Conservation (phyloP, 2,329 filamentous ascomycete genomes). For the Cladorrhinum sp. region DNA sequence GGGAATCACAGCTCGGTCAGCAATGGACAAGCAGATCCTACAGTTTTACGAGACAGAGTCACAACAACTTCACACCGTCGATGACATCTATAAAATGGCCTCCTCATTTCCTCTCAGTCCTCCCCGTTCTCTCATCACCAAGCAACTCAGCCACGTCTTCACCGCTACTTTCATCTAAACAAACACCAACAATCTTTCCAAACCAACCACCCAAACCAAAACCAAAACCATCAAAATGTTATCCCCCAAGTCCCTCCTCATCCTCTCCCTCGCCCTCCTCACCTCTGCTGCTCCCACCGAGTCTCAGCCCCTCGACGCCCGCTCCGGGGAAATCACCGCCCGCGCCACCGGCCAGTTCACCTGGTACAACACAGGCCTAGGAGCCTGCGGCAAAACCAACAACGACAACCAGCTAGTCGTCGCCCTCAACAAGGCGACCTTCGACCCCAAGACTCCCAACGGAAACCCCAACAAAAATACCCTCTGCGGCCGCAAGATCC, state of each 20-base stretch:
- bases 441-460: constrained; percentile 7
- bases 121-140: no score
- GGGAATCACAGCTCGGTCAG: no score
- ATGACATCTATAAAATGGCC: no score
- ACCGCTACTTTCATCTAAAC: no score
- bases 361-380: constrained; percentile 49
- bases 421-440: constrained; percentile 48
- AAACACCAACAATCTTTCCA: no score
- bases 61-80: no score
- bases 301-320: neutral
- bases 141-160: no score
- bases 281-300: neutral
- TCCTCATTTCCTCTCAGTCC: no score
- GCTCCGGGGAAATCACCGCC: neutral
- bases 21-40: no score
- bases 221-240: constrained; percentile 2
- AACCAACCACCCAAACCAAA: neutral
- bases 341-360: constrained; percentile 56
- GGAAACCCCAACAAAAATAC: constrained; percentile 8
- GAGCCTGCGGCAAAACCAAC: constrained; percentile 59
- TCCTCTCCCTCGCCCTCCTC: neutral
- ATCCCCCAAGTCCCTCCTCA: neutral
- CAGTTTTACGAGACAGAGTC: no score
- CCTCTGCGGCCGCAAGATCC: constrained; percentile 1
- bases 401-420: constrained; percentile 53